A percentile compares a stretch with the other conserved stretches of the same genome.
Conservation (phyloP, 805 yeast genomes). For the Candida cerambycidarum region DNA sequence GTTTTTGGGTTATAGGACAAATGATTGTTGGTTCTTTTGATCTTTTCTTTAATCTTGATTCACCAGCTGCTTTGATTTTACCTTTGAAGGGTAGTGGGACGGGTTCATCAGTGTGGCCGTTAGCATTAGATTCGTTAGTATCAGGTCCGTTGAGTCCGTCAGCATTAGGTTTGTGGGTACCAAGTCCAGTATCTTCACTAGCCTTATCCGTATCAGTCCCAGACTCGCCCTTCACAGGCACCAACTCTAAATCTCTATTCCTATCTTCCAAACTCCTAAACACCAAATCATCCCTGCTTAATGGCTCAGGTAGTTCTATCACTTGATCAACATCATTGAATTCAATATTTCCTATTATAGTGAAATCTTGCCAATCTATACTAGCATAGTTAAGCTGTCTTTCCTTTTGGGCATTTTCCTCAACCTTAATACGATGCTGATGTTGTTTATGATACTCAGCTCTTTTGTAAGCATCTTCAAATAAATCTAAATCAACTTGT, state of each 20-base stretch:
- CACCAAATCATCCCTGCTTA: conserved; percentile 58
- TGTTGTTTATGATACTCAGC: conserved; percentile 52
- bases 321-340: conserved; percentile 62
- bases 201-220: conserved; percentile 9
- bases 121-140: conserved; percentile 3
- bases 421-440: conserved; percentile 28
- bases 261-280: conserved; percentile 56
- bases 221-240: neutral
- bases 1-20: conserved; percentile 78
- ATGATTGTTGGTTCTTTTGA: conserved; percentile 41
- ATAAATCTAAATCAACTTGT: conserved; percentile 27
- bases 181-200: neutral
- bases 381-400: conserved; percentile 58
- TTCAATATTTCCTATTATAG: conserved; percentile 64
- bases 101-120: neutral
- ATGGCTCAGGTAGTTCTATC: conserved; percentile 55
- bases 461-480: conserved; percentile 50
- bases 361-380: conserved; percentile 87
- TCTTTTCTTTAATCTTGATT: conserved; percentile 49
- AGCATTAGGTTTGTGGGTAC: conserved; percentile 2
- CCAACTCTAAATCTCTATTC: neutral
- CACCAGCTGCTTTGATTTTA: conserved; percentile 69
- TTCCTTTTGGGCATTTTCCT: conserved; percentile 36
- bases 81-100: conserved; percentile 43
- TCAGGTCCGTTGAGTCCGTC: neutral